Conservation (phyloP, 2,329 filamentous ascomycete species). For the Anisogramma anomala region DNA sequence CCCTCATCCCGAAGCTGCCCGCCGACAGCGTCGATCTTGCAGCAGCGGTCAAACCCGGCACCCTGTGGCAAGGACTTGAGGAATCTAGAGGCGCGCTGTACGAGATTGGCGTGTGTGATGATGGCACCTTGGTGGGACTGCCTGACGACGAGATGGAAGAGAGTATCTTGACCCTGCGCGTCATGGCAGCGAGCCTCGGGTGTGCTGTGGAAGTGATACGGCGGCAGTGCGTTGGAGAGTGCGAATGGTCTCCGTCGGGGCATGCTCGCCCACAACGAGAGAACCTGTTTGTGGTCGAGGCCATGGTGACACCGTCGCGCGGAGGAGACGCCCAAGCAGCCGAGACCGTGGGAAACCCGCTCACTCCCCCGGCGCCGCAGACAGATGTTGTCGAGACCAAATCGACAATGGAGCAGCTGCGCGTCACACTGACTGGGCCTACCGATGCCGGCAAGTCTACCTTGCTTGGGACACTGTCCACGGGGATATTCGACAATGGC, state of each 20-base stretch:
- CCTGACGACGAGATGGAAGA: conserved; percentile 87
- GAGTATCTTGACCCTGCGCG: conserved; percentile 69
- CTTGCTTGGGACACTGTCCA: conserved; percentile 76
- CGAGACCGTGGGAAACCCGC: conserved; percentile 7
- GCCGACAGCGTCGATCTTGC: conserved; percentile 43
- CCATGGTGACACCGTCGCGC: conserved; percentile 60
- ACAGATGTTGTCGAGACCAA: conserved; percentile 15
- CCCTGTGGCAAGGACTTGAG: conserved; percentile 68
- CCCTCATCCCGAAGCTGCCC: conserved; percentile 65
- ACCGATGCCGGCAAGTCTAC: conserved; percentile 91
- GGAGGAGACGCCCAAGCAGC: conserved; percentile 8
- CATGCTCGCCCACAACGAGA: conserved; percentile 27
- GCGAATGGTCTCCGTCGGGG: conserved; percentile 51
- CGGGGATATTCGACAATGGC: conserved; percentile 81
- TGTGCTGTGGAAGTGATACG: conserved; percentile 74
- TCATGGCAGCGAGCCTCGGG: conserved; percentile 87
- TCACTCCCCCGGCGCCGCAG: conserved; percentile 16
- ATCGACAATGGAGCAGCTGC: conserved; percentile 59
- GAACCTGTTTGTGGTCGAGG: conserved; percentile 79
- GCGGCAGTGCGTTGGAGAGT: conserved; percentile 73
- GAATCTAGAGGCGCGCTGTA: conserved; percentile 90
- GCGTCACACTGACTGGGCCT: conserved; percentile 77
- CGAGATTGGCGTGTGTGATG: conserved; percentile 91
- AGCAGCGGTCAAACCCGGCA: conserved; percentile 36
- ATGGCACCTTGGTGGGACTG: conserved; percentile 80